Percentiles rank a stretch among this genome's conserved stretches.
phyloP scores from a whole-genome alignment of 169 alveolate genomes.

The Eimeria tenella region DNA sequence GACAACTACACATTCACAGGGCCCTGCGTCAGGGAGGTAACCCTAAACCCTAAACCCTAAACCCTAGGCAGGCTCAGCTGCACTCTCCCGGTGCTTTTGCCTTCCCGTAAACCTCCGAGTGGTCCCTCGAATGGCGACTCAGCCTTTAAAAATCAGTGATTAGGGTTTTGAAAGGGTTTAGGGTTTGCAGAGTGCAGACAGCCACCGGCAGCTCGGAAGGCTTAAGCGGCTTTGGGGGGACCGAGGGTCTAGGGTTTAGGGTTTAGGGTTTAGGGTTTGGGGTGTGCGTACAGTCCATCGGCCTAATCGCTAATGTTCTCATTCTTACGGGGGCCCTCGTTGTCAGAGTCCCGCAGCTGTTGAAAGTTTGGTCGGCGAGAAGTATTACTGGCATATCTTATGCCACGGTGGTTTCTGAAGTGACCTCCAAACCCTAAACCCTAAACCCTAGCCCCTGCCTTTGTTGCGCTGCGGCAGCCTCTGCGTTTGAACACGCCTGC shows the following conservation, averaged over 20 bases:
- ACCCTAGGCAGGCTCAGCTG: neutral
- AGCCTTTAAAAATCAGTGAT: too few relatives aligned
- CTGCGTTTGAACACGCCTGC: neutral
- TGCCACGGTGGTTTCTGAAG: neutral
- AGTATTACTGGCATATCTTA: too few relatives aligned
- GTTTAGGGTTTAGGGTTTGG: neutral
- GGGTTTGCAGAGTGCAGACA: too few relatives aligned
- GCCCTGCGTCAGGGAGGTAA: neutral
- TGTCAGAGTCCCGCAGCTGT: neutral
- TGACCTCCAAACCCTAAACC: neutral
- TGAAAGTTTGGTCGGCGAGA: neutral
- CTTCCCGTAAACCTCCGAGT: too few relatives aligned
- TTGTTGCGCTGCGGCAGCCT: neutral
- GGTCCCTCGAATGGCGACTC: too few relatives aligned
- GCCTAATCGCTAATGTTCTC: slow-evolving; percentile 78
- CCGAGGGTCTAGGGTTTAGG: neutral
- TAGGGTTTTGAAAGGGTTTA: too few relatives aligned
- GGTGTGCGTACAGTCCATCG: too few relatives aligned
- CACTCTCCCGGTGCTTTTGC: too few relatives aligned
- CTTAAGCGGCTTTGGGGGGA: neutral
- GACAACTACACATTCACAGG: neutral
- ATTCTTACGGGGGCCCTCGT: neutral
- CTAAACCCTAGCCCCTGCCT: neutral
- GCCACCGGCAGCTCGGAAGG: too few relatives aligned
- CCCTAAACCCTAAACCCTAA: neutral